These are phyloP conservation scores for Millerozyma acaciae DNA, from an alignment of 805 yeast species.

Conservation along the genomic window DNA sequence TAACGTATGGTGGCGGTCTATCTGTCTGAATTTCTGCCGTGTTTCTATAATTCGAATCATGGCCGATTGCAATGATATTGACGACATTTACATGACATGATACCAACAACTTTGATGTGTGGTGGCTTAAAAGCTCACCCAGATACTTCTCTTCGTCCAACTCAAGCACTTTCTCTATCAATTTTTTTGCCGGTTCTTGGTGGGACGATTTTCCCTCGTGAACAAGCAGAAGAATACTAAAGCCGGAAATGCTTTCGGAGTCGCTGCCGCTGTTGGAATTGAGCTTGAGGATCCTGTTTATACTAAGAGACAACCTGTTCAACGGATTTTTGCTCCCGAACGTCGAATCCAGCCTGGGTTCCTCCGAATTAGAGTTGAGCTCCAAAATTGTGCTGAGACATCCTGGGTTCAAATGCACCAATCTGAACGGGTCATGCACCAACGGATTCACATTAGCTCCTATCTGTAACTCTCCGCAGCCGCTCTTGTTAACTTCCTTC, in stretches of 20 bases:
- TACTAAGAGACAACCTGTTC: conserved; percentile 29
- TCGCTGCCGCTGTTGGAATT: conserved; percentile 1
- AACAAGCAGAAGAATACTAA: conserved; percentile 3
- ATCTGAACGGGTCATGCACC: conserved; percentile 48
- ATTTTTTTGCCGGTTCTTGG: conserved; percentile 2
- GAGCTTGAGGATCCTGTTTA: conserved; percentile 24
- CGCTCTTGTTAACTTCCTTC: conserved; percentile 26
- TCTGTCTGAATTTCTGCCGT: conserved; percentile 17
- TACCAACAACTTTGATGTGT: conserved; percentile 34
- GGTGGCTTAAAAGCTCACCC: conserved; percentile 24
- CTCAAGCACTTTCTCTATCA: conserved; percentile 27
- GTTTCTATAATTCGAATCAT: conserved; percentile 17
- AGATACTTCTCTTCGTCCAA: conserved; percentile 27
- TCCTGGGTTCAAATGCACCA: conserved; percentile 54
- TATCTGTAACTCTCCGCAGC: conserved; percentile 42
- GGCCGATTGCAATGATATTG: conserved; percentile 41
- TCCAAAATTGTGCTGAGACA: conserved; percentile 32
- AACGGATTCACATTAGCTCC: conserved; percentile 55
- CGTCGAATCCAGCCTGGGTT: no score
- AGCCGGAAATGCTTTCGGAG: conserved; percentile 1
- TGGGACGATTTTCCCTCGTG: conserved; percentile 1
- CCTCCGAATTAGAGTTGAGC: conserved; percentile 8
- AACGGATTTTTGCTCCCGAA: conserved; percentile 22
- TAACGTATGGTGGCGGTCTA: conserved; percentile 15
- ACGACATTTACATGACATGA: conserved; percentile 49